Base-by-base conservation (phyloP, 108 stramenopile genomes). In the Phaeodactylum tricornutum region DNA sequence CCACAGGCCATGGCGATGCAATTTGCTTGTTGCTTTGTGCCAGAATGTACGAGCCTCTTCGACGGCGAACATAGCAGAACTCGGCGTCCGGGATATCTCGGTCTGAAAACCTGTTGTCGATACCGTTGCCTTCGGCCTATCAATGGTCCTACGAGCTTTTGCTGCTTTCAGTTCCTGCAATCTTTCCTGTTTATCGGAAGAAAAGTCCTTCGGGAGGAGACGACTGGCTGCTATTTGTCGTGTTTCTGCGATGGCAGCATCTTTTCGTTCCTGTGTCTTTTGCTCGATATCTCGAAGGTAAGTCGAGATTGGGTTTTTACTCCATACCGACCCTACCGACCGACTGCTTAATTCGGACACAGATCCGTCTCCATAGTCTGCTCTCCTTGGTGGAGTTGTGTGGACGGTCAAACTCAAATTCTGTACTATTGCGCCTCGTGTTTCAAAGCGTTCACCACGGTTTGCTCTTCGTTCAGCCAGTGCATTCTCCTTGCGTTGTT, bases 401-500 rank as follows among this genome's bases (percentile, higher is more conserved):
- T 29, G 2, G 53, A 47, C 8, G n/a, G 35, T 22, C 16, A 21
- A 41, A 20, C 21, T 21, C 17, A 29, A 4, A 17, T 32, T 12
- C 28, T 16, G 4, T 25, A 3, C 52, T 40, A 50, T 23, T 3
- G 32, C 26, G 30, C 34, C 26, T 11, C 35, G 20, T 25, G 25
- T 27, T 21, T n/a, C n/a, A 36, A 29, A 40, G 47, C 38, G 29
- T 49, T 43, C 29, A n/a, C n/a, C n/a, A n/a, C n/a, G n/a, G n/a
- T n/a, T n/a, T n/a, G n/a, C n/a, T n/a, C n/a, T n/a, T n/a, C n/a
- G n/a, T n/a, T n/a, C n/a, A n/a, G n/a, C n/a, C n/a, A n/a, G n/a
- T n/a, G n/a, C n/a, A n/a, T 19, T 41, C 12, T 54, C 47, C 9
- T 63, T 43, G 21, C 56, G 15, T 16, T 28, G 34, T 20, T 82